phyloP scores from a whole-genome alignment of 257 asterid genomes.

The Solanum bulbocastanum region DNA sequence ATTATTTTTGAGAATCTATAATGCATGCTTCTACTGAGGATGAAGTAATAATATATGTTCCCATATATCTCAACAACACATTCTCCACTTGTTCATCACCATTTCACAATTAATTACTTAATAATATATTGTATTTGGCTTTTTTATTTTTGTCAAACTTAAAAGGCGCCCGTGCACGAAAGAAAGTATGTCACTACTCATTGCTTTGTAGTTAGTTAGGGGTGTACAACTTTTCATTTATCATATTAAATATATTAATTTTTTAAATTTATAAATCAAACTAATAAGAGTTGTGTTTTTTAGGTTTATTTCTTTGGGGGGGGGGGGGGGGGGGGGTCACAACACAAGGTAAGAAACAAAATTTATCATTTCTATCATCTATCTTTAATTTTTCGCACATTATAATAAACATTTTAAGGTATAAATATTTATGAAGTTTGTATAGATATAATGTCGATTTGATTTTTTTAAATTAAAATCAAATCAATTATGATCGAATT shows the following conservation, averaged over 20 bases:
- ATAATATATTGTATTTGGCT: not conserved
- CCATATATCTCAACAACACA: not conserved
- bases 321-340: too few relatives aligned
- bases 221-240: not conserved
- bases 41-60: not conserved
- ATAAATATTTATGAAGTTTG: too few relatives aligned
- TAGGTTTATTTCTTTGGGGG: too few relatives aligned
- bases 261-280: too few relatives aligned
- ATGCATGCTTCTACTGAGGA: not conserved
- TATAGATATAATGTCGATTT: too few relatives aligned
- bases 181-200: not conserved
- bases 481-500: not conserved
- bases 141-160: not conserved
- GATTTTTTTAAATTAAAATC: not conserved
- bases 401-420: not conserved
- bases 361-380: too few relatives aligned
- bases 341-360: too few relatives aligned
- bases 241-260: too few relatives aligned
- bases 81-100: not conserved
- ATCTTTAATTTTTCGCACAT: not conserved
- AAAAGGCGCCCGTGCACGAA: not conserved
- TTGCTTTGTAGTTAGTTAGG: not conserved
- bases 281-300: not conserved
- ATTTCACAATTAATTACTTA: not conserved
- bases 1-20: not conserved